Base-by-base conservation (phyloP, 2,329 filamentous ascomycete species). In the Pseudonectria buxi region DNA sequence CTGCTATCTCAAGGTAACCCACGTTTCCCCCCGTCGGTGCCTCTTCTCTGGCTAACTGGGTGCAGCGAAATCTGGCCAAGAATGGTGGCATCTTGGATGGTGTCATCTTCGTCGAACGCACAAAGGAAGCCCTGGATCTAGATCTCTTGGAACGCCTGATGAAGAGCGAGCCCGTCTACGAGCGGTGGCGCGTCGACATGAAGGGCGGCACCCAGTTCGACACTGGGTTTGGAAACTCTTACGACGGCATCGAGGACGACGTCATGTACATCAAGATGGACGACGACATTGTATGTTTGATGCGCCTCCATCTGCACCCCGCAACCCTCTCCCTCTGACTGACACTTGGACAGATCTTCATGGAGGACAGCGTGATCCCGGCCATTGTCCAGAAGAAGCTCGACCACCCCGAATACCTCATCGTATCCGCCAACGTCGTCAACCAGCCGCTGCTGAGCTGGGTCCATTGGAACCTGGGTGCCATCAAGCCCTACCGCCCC, bases 391-490 rank as follows among this genome's bases (percentile, higher is more conserved):
- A 70, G 42, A 72, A 69, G 14, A 70, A 69, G 41, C 51, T 72
- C 32, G 59, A 66, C 4, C 63, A 75, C 24, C 69, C 72, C 7
- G 64, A 73, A 26, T 64, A 65, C 16, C 67, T 66, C 42, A 57
- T 69, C 30, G 67, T 77, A 11, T 72, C 71, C 3, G 72, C 72
- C 32, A 76, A 78, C 42, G 61, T 78, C 14, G 58, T 77, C 43
- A 78, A 78, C 41, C 69, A 73, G 32, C 72, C 71, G 11, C 61
- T 71, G 10, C 66, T 75, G 24, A 64, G 65, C 32, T 68, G 69
- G 57, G 59, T 77, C 13, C 74, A 78, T 45, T 69, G 66, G 47
- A 72, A 73, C 37, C 59, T 71, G 7, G 70, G 69, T 5, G 67
- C 68, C 13, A 62, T 74, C 14, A 60, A 69, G 32, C 68, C 73